Conservation (phyloP, 2,329 filamentous ascomycete species). For the Cladosporium phlei region DNA sequence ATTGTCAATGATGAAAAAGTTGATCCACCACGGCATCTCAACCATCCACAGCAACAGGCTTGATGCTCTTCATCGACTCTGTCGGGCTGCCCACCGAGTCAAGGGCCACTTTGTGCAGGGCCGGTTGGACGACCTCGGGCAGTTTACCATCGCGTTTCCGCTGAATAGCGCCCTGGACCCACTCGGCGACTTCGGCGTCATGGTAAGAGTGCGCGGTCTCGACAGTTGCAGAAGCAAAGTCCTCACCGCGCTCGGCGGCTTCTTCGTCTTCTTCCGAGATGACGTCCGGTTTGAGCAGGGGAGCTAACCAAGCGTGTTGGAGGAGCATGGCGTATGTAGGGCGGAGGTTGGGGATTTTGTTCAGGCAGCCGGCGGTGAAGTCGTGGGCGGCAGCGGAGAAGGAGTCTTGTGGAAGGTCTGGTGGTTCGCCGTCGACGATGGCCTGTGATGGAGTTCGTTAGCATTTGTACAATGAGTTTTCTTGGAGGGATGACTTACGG, state of each 20-base stretch:
- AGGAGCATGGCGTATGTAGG: constrained; percentile 90
- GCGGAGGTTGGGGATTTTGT: constrained; percentile 87
- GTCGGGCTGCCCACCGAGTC: constrained; percentile 47
- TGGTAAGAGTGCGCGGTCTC: constrained; percentile 34
- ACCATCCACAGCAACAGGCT: constrained; percentile 11
- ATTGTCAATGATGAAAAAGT: too few species aligned
- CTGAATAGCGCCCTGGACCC: constrained; percentile 71
- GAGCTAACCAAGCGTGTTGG: constrained; percentile 80
- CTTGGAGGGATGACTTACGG: constrained; percentile 58
- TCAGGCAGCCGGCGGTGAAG: constrained; percentile 84
- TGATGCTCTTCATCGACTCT: constrained; percentile 3
- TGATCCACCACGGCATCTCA: neutral
- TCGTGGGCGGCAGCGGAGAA: constrained; percentile 77
- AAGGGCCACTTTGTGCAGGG: constrained; percentile 80
- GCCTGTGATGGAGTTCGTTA: constrained; percentile 55
- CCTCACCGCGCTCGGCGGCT: constrained; percentile 34
- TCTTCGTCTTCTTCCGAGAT: constrained; percentile 68
- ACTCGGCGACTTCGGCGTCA: constrained; percentile 78
- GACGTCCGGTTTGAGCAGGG: constrained; percentile 69
- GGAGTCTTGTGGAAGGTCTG: constrained; percentile 70
- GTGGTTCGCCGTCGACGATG: constrained; percentile 95
- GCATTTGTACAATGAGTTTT: neutral
- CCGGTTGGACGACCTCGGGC: constrained; percentile 61
- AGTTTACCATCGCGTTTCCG: constrained; percentile 57
- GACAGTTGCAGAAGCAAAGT: constrained; percentile 28